Percentiles rank a stretch among this genome's conserved stretches.
These are phyloP conservation scores for Pseudocercospora eumusae DNA, from an alignment of 2,329 filamentous ascomycete species.

Conservation along the genomic window DNA sequence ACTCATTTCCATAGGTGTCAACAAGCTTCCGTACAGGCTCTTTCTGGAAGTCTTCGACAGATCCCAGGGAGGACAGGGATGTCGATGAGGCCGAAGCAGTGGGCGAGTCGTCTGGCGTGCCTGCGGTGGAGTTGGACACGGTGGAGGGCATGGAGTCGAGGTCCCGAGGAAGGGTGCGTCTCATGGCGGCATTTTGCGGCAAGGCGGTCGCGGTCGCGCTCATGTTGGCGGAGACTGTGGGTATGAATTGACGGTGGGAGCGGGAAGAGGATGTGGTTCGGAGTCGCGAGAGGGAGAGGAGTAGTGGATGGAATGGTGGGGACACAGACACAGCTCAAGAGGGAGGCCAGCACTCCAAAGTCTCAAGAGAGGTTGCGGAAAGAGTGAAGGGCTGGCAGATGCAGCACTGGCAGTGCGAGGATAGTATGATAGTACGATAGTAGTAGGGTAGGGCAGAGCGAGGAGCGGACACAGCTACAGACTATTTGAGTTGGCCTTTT, in stretches of 20 bases:
- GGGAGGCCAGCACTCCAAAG: slow-evolving; percentile 2
- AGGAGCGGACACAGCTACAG: not conserved
- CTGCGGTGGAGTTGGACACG: slow-evolving; percentile 54
- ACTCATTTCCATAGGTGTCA: slow-evolving; percentile 93
- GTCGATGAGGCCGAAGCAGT: slow-evolving; percentile 74
- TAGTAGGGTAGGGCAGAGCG: not conserved
- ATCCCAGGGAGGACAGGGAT: slow-evolving; percentile 86
- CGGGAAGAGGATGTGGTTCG: not conserved
- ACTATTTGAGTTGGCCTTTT: not conserved
- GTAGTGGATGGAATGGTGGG: not conserved
- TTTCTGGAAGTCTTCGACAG: slow-evolving; percentile 58
- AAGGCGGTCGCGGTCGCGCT: slow-evolving; percentile 58
- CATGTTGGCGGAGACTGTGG: slow-evolving; percentile 35
- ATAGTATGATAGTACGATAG: no score
- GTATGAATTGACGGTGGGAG: not conserved
- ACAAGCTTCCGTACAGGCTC: slow-evolving; percentile 61
- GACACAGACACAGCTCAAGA: not conserved
- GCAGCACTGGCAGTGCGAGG: not conserved
- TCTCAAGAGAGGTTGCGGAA: not conserved
- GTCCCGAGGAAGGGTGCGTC: slow-evolving; percentile 51
- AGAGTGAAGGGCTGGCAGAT: not conserved
- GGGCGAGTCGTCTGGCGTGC: slow-evolving; percentile 62
- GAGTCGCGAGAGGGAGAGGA: slow-evolving; percentile 1
- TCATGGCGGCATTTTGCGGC: slow-evolving; percentile 49
- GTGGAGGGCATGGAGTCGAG: slow-evolving; percentile 57